Evolutionary conservation across 192 early-diverging fungal genomes (phyloP).

Genomic region (Diversispora eburnea): DNA sequence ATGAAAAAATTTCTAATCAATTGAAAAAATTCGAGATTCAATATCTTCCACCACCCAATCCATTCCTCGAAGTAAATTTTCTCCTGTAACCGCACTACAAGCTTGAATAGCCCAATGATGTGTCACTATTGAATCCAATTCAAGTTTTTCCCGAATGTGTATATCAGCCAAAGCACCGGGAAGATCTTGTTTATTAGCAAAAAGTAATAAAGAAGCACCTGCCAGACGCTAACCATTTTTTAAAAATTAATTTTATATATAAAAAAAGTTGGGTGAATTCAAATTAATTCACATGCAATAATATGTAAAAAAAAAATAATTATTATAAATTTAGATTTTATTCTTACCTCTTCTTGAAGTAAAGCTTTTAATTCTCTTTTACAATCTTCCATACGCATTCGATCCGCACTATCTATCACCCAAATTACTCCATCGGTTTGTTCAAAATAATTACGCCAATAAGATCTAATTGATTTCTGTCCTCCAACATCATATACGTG

Average conservation of each 20-base stretch:
- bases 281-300: neutral
- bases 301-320: no score
- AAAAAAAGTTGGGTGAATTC: neutral
- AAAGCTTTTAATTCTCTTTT: constrained; percentile 69
- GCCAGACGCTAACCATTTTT: constrained; percentile 62
- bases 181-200: constrained; percentile 98
- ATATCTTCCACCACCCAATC: constrained; percentile 95
- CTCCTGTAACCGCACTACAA: constrained; percentile 87
- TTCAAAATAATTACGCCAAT: constrained; percentile 99
- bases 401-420: constrained; percentile 96
- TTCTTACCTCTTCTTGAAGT: constrained; percentile 80
- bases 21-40: constrained; percentile 78
- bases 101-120: constrained; percentile 93
- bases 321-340: no score
- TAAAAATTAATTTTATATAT: no score
- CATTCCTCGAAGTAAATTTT: constrained; percentile 83
- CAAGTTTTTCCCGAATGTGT: constrained; percentile 70
- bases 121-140: constrained; percentile 66
- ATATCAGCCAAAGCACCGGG: constrained; percentile 68
- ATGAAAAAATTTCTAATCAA: constrained; percentile 43
- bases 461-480: constrained; percentile 92
- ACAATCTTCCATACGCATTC: constrained; percentile 77
- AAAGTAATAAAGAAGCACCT: constrained; percentile 88
- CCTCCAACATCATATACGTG: constrained; percentile 98
- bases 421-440: constrained; percentile 96